A percentile compares a stretch with the other conserved stretches of the same genome.
Conservation (phyloP, 2,329 filamentous ascomycete genomes). For the Trichoderma sp. region DNA sequence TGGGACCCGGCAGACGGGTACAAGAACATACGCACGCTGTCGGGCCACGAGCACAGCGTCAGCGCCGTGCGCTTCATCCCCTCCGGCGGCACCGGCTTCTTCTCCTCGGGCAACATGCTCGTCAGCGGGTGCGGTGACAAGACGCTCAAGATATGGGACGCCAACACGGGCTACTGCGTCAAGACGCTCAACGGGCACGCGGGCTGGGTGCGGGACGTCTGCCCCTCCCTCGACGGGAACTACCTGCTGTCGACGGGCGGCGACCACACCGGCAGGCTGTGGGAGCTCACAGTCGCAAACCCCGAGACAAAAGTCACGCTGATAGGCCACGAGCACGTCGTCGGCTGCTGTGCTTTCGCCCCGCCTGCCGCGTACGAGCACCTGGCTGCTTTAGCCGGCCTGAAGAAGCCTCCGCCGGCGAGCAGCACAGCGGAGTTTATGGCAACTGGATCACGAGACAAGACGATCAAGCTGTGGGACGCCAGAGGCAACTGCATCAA, state of each 20-base stretch:
- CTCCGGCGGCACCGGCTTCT: conserved; percentile 74
- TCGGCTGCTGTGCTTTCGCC: conserved; percentile 85
- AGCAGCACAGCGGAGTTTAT: conserved; percentile 82
- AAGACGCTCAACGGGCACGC: conserved; percentile 85
- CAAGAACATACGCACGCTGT: conserved; percentile 89
- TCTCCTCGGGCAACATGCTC: conserved; percentile 77
- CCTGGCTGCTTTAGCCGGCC: conserved; percentile 73
- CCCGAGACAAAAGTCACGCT: conserved; percentile 77
- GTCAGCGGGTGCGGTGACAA: conserved; percentile 86
- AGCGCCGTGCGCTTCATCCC: conserved; percentile 87
- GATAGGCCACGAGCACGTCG: conserved; percentile 83
- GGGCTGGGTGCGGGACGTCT: conserved; percentile 90
- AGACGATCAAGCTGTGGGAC: conserved; percentile 88
- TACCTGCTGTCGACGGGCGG: conserved; percentile 82
- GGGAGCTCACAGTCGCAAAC: conserved; percentile 71
- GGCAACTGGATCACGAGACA: conserved; percentile 86
- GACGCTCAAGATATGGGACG: conserved; percentile 87
- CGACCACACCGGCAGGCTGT: conserved; percentile 79
- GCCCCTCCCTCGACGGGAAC: conserved; percentile 78
- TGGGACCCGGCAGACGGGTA: conserved; percentile 94
- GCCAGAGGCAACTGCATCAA: conserved; percentile 80
- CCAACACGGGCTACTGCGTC: conserved; percentile 88
- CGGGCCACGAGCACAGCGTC: conserved; percentile 90
- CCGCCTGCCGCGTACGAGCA: conserved; percentile 75
- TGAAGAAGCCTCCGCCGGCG: conserved; percentile 77